Conservation (phyloP, 768 basidiomycete genomes). For the Pholiota molesta region DNA sequence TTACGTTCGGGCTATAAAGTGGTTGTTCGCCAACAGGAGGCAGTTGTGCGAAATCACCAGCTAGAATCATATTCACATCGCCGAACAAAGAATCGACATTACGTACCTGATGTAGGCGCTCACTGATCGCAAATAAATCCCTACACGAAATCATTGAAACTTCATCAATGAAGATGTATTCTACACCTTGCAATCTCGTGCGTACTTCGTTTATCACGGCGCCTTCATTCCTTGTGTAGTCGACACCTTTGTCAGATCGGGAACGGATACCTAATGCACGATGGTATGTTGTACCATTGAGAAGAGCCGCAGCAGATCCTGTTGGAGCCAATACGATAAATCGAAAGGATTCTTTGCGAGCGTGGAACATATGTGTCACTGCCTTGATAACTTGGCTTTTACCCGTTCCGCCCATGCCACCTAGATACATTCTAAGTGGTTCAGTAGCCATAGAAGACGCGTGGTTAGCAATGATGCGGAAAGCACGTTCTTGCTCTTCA, state of each 20-base stretch:
- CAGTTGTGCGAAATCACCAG: slow-evolving; percentile 50
- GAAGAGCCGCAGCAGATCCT: slow-evolving; percentile 26
- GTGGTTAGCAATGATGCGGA: slow-evolving; percentile 33
- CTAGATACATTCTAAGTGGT: slow-evolving; percentile 34
- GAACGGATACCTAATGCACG: slow-evolving; percentile 14
- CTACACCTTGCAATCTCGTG: slow-evolving; percentile 28
- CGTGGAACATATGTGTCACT: slow-evolving; percentile 24
- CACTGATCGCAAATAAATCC: slow-evolving; percentile 34
- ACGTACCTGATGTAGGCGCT: slow-evolving; percentile 24
- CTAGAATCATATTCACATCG: slow-evolving; percentile 45
- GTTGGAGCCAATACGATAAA: slow-evolving; percentile 27
- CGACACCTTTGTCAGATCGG: background rate
- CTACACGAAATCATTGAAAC: slow-evolving; percentile 37
- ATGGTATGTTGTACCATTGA: slow-evolving; percentile 30
- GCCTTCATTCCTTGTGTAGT: background rate
- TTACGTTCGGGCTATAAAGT: slow-evolving; percentile 15
- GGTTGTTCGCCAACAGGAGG: slow-evolving; percentile 31
- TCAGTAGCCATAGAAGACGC: slow-evolving; percentile 9
- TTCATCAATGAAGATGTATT: slow-evolving; percentile 35
- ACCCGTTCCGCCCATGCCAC: slow-evolving; percentile 38
- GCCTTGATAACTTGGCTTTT: slow-evolving; percentile 36
- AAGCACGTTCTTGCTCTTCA: slow-evolving; percentile 32
- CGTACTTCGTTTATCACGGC: slow-evolving; percentile 17
- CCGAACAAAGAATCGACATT: slow-evolving; percentile 28
- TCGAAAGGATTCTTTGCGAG: slow-evolving; percentile 14